These are phyloP conservation scores for Vicia faba DNA, from an alignment of 306 rosid species.

Conservation along the genomic window DNA sequence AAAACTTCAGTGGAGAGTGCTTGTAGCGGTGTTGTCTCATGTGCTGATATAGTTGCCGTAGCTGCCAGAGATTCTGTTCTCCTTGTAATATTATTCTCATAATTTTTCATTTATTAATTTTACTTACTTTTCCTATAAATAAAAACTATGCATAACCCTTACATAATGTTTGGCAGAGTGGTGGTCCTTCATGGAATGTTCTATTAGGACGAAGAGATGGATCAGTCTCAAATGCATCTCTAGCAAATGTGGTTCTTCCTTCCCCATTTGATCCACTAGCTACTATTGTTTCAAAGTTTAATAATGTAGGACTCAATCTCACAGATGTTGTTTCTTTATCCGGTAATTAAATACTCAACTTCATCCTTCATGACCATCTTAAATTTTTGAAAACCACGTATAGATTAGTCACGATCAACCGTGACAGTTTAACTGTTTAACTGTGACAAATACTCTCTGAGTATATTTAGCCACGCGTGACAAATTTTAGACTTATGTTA, in stretches of 20 bases:
- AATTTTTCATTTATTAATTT: too few relatives aligned
- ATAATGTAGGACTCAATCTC: conserved; percentile 54
- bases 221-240: conserved; percentile 53
- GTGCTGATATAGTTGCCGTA: conserved; percentile 80
- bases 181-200: conserved; percentile 78
- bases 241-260: conserved; percentile 57
- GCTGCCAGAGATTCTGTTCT: conserved; percentile 86
- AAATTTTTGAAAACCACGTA: too few relatives aligned
- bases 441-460: too few relatives aligned
- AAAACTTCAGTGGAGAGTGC: conserved; percentile 76
- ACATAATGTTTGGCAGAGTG: conserved; percentile 56
- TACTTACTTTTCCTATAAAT: too few relatives aligned
- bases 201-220: conserved; percentile 80
- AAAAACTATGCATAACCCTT: neutral
- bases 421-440: too few relatives aligned
- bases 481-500: too few relatives aligned
- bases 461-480: too few relatives aligned
- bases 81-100: conserved; percentile 49
- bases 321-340: conserved; percentile 73
- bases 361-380: neutral
- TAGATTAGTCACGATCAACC: too few relatives aligned
- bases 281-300: conserved; percentile 53
- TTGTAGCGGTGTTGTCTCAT: conserved; percentile 78
- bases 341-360: conserved; percentile 46
- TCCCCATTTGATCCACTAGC: conserved; percentile 56